Conservation (phyloP, 1,284 basidiomycete genomes). For the Ganoderma lingzhi region DNA sequence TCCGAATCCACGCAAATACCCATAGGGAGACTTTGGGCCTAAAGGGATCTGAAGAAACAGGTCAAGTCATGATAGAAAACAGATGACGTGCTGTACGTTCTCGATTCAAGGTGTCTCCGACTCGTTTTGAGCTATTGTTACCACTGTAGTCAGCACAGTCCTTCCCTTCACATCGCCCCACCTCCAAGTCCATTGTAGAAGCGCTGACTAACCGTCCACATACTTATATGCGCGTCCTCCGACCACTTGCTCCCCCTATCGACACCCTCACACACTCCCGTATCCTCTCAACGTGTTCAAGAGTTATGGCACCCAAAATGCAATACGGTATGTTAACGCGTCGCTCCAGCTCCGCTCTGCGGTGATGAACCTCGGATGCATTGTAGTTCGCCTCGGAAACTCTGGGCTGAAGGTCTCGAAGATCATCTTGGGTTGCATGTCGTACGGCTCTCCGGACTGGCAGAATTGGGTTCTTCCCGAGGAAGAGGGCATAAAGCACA, state of each 20-base stretch:
- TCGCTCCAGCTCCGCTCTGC: constrained; percentile 41
- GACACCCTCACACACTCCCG: background rate
- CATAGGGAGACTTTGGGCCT: background rate
- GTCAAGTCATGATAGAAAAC: background rate
- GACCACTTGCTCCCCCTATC: no score
- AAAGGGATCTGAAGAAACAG: background rate
- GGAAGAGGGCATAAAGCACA: constrained; percentile 43
- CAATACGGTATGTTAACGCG: background rate
- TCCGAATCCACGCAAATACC: background rate
- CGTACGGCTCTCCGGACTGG: constrained; percentile 48
- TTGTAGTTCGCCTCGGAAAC: constrained; percentile 50
- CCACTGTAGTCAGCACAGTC: background rate
- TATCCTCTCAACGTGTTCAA: background rate
- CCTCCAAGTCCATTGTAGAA: background rate
- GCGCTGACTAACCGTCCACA: background rate
- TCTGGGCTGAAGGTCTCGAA: constrained; percentile 55
- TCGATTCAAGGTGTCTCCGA: background rate
- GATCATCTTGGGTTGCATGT: constrained; percentile 53
- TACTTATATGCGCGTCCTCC: background rate
- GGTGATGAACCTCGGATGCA: background rate
- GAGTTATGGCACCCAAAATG: constrained; percentile 20
- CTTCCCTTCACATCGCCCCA: background rate
- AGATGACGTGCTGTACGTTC: background rate
- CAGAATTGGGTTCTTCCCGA: constrained; percentile 30
- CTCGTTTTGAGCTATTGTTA: no score